A percentile compares a stretch with the other conserved stretches of the same genome.
Evolutionary conservation across 176 grass and related monocot genomes (phyloP).

Genomic region (Puccinellia tenuiflora): DNA sequence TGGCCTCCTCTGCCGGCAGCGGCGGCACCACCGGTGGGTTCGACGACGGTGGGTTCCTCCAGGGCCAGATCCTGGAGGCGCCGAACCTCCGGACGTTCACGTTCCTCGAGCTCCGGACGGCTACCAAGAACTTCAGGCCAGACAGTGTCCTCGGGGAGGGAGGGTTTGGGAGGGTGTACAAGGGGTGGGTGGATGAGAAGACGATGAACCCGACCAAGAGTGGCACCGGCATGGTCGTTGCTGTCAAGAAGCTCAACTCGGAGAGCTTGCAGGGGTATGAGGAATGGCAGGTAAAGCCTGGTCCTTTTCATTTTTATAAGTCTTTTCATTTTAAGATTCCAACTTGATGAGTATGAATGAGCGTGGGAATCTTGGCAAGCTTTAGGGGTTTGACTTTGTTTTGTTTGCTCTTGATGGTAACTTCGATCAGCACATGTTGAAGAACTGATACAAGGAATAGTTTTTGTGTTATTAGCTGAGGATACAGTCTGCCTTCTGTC

Average conservation of each 20-base stretch:
- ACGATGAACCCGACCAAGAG: conserved; percentile 45
- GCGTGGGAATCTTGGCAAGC: neutral
- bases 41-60: conserved; percentile 13
- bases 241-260: conserved; percentile 80
- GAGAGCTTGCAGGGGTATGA: conserved; percentile 81
- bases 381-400: neutral
- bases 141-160: conserved; percentile 68
- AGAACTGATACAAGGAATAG: neutral
- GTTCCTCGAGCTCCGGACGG: conserved; percentile 57
- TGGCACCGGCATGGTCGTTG: conserved; percentile 45
- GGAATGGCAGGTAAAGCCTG: conserved; percentile 75
- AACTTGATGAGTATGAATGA: neutral
- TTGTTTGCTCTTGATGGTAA: neutral
- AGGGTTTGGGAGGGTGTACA: conserved; percentile 75
- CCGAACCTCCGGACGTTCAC: conserved; percentile 73
- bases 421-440: neutral
- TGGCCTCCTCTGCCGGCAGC: conserved; percentile 35
- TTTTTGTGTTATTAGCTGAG: neutral
- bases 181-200: conserved; percentile 91
- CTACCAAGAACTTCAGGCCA: conserved; percentile 62
- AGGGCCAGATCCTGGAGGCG: conserved; percentile 65
- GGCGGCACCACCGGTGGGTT: conserved; percentile 13
- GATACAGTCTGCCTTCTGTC: neutral
- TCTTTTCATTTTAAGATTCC: neutral
- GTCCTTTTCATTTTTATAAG: neutral